Percentiles rank a stretch among this genome's conserved stretches.
These are phyloP conservation scores for Cyberlindnera xylosilytica DNA, from an alignment of 805 yeast genomes.

Conservation along the genomic window DNA sequence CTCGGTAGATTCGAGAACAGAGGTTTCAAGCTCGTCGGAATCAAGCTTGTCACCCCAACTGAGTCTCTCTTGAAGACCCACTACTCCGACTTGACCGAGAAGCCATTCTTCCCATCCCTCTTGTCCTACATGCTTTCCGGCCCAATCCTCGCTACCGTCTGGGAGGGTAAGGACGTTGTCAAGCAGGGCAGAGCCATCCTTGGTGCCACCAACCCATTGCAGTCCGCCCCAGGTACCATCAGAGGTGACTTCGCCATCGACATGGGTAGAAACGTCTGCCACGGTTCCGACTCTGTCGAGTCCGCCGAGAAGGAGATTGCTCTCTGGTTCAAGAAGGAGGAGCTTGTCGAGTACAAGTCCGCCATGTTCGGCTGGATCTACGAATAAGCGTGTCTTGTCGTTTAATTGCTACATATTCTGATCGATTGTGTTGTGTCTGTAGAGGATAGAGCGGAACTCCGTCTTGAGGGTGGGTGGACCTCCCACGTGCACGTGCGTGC, in stretches of 20 bases:
- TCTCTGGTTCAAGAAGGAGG: constrained; percentile 98
- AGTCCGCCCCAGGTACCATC: constrained; percentile 98
- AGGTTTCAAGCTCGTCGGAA: constrained; percentile 96
- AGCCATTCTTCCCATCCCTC: constrained; percentile 98
- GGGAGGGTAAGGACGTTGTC: constrained; percentile 99
- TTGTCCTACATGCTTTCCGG: constrained; percentile 96
- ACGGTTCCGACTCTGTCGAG: constrained; percentile 99
- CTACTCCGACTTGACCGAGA: constrained; percentile 90
- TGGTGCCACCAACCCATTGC: constrained; percentile 99
- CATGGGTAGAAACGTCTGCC: constrained; percentile 98
- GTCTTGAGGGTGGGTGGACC: too few relatives aligned
- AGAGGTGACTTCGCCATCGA: constrained; percentile 99
- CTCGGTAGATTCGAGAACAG: constrained; percentile 92
- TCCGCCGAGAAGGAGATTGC: constrained; percentile 92
- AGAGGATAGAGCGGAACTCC: too few relatives aligned
- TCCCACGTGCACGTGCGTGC: too few relatives aligned
- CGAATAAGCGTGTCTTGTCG: neutral
- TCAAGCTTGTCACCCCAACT: constrained; percentile 86
- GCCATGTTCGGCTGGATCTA: constrained; percentile 32
- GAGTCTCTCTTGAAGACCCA: constrained; percentile 87
- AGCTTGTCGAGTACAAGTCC: constrained; percentile 88
- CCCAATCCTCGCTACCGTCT: constrained; percentile 97
- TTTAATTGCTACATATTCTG: neutral
- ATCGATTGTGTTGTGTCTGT: too few relatives aligned
- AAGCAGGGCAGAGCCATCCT: constrained; percentile 96